Base-by-base conservation (phyloP, 495 filamentous ascomycete species). In the Bacidia rubella region DNA sequence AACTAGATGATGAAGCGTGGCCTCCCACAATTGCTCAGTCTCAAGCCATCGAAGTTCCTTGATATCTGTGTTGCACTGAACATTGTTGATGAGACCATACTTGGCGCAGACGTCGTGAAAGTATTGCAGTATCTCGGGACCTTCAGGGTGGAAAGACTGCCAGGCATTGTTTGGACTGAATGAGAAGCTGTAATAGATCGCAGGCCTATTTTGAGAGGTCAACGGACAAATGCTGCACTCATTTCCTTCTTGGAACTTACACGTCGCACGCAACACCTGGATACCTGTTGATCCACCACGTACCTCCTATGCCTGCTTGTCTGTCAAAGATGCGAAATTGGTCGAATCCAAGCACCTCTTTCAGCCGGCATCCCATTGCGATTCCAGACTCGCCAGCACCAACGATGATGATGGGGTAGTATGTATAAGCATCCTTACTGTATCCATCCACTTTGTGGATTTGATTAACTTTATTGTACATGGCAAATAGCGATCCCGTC, bases 381-480 rank as follows among this genome's bases (percentile, higher is more conserved):
- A 86, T 80, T 2, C 76, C 82, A 0, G 78, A 81, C 63, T 80
- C 78, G 5, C 82, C 82, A 1, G 80, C 78, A 15, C 82, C 82
- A 45, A 77, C 71, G 47, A 71, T 64, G 27, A 75, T 57, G 59
- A 78, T 65, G 1, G 75, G 75, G 52, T 75, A 75, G 59, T 77
- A 78, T 11, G 74, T 78, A 54, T 74, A 73, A n/a, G 68, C 73
- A 67, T 71, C 54, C 25, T 69, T 63, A 21, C 65, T 64, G 55
- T 74, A 77, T 10, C 62, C 70, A 57, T 70, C 66, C 35, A 74
- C 66, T 42, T 64, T 65, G 29, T 65, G 68, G 43, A 78, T 77
- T 2, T 57, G 65, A 53, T 62, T 59, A 7, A 53, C 38, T 19
- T 57, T 35, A 42, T 46, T 24, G 15, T 23, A 12, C 55, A 57